Percentiles rank a stretch among this genome's conserved stretches.
phyloP scores from a whole-genome alignment of 768 basidiomycete genomes.

The Kockovaella imperatae region DNA sequence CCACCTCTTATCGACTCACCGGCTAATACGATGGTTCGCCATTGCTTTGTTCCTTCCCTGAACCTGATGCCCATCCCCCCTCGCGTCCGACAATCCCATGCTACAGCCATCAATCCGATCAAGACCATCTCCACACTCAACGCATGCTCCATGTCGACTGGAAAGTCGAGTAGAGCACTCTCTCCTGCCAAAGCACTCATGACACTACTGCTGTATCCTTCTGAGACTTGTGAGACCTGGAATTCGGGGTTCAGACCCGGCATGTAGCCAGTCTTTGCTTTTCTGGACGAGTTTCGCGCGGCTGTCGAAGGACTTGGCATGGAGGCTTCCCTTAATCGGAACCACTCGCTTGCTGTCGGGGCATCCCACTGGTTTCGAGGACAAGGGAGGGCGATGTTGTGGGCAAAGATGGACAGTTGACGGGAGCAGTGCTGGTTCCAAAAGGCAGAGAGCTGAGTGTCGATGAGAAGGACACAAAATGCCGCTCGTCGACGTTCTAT shows the following conservation, averaged over 20 bases:
- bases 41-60: conserved; percentile 28
- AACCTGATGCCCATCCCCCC: conserved; percentile 32
- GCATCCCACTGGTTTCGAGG: conserved; percentile 30
- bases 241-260: conserved; percentile 35
- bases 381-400: conserved; percentile 28
- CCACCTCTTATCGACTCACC: conserved; percentile 13
- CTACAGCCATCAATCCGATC: conserved; percentile 27
- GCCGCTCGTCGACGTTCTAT: conserved; percentile 34
- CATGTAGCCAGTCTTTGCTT: conserved; percentile 13
- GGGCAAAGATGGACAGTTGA: conserved; percentile 33
- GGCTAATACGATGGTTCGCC: conserved; percentile 24
- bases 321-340: conserved; percentile 2
- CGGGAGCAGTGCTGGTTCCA: conserved; percentile 33
- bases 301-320: background rate
- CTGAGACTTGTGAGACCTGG: conserved; percentile 14
- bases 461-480: conserved; percentile 27
- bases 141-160: conserved; percentile 18
- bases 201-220: conserved; percentile 24
- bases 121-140: conserved; percentile 26
- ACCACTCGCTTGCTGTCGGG: conserved; percentile 20
- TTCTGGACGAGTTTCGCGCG: too few relatives aligned
- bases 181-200: conserved; percentile 14
- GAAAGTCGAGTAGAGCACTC: conserved; percentile 13
- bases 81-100: conserved; percentile 31
- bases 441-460: conserved; percentile 33